A percentile compares a stretch with the other conserved stretches of the same genome.
Conservation (phyloP, 2,329 filamentous ascomycete genomes). For the Microdochium paspali region DNA sequence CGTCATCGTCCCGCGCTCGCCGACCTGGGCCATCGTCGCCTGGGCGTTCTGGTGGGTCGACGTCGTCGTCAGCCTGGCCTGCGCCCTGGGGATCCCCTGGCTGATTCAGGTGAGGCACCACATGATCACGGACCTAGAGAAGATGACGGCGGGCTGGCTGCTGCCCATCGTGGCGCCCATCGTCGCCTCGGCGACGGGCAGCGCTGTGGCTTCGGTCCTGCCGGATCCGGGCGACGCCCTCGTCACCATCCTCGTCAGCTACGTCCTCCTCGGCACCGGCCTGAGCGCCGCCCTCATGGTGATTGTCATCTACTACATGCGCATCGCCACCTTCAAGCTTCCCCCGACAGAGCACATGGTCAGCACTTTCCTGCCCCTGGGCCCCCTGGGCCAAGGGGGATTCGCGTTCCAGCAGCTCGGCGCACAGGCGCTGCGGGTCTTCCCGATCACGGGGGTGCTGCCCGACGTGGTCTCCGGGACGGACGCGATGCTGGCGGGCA, state of each 20-base stretch:
- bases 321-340: constrained; percentile 44
- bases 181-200: constrained; percentile 48
- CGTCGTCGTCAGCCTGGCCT: constrained; percentile 38
- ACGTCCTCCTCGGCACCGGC: constrained; percentile 41
- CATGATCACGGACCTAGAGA: constrained; percentile 28
- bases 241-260: constrained; percentile 40
- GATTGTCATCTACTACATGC: constrained; percentile 48
- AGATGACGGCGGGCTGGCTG: constrained; percentile 56
- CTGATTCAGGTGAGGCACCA: constrained; percentile 34
- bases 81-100: constrained; percentile 46
- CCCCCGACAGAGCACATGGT: constrained; percentile 52
- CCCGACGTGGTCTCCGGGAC: constrained; percentile 20
- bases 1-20: constrained; percentile 54
- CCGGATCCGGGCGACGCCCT: constrained; percentile 33
- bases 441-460: constrained; percentile 24
- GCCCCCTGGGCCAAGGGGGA: constrained; percentile 57
- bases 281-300: constrained; percentile 43
- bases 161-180: constrained; percentile 59
- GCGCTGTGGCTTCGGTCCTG: constrained; percentile 36
- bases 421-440: constrained; percentile 30
- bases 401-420: constrained; percentile 46
- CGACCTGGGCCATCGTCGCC: constrained; percentile 42
- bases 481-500: constrained; percentile 30
- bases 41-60: constrained; percentile 53
- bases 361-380: constrained; percentile 57